Percentiles rank a stretch among this genome's conserved stretches.
Conservation (phyloP, 805 yeast species). For the Citeromyces matritensis region DNA sequence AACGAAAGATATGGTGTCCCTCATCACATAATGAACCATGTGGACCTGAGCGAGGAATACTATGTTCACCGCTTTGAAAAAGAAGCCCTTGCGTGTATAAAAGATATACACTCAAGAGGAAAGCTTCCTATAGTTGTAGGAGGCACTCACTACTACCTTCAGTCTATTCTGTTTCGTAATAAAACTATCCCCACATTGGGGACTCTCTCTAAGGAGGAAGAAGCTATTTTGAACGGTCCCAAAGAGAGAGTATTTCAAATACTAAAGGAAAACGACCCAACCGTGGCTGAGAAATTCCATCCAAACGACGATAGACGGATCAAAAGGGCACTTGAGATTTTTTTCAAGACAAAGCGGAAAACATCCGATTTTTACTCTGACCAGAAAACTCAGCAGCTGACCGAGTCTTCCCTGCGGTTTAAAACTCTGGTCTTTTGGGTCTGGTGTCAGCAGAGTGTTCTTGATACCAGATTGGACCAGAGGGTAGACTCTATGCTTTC, state of each 20-base stretch:
- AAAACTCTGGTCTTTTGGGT: constrained; percentile 72
- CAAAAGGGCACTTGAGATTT: constrained; percentile 70
- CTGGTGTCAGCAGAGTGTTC: constrained; percentile 41
- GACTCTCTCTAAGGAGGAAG: constrained; percentile 2
- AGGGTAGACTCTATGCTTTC: constrained; percentile 79
- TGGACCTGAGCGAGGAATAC: constrained; percentile 70
- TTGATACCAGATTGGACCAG: constrained; percentile 51
- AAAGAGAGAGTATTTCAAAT: constrained; percentile 26
- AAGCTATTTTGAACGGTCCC: constrained; percentile 6
- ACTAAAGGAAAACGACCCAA: constrained; percentile 48
- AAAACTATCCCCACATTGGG: constrained; percentile 1
- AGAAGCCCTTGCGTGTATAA: constrained; percentile 53
- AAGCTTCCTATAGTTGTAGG: constrained; percentile 85
- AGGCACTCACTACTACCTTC: constrained; percentile 91
- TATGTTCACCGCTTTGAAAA: constrained; percentile 61
- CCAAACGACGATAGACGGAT: constrained; percentile 80
- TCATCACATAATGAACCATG: constrained; percentile 83
- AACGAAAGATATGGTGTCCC: constrained; percentile 58
- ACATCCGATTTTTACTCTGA: constrained; percentile 59
- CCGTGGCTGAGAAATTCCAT: constrained; percentile 68
- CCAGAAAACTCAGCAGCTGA: constrained; percentile 31
- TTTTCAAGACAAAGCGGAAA: constrained; percentile 42
- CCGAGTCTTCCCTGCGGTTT: constrained; percentile 35
- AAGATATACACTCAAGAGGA: constrained; percentile 47
- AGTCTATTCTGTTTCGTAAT: constrained; percentile 58